Evolutionary conservation across 768 basidiomycete species (phyloP), one percentile per base, ranked within the genome.

Genomic region (Pluteus cervinus): DNA sequence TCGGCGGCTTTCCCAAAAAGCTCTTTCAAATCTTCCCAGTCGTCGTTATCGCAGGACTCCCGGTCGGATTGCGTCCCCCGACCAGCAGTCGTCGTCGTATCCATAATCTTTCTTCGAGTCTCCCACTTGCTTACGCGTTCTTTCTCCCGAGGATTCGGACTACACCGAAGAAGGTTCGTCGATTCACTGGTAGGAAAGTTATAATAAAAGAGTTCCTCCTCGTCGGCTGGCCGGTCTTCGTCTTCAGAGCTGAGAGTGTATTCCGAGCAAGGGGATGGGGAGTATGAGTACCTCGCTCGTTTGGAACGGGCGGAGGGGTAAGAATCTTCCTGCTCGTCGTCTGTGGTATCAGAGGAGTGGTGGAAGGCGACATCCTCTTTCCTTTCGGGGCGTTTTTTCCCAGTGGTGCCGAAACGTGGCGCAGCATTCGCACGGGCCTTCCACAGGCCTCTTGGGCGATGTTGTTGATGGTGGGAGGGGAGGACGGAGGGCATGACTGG

Each of bases 1-100:
- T 79, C 73, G 3, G 68, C 63, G 14, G 79, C 78, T 34, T 67
- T 66, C 1, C 62, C 58, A 51, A 79, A 80, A 7, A 81, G 62
- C 40, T 78, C 75, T 53, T 81, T 82, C 29, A 83, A 60, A 54
- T 76, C 73, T 37, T 76, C 68, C 82, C 81, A 83, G 49, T 82
- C 80, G 37, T 74, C 71, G 33, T 62, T 45, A 34, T 62, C 57
- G 39, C 58, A 66, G 1, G 55, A 49, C 1, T 36, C 37, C 4
- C 39, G 44, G 48, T 41, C 25, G 43, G 31, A 8, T 37, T 40
- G 3, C 1, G 41, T 9, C 41, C 61, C 45, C 3, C 53, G 46
- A 2, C 46, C 51, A 9, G 61, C 60, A 7, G 56, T 60, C 18
- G 65, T 53, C 6, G 69, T 64, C 2, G 56, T 60, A 40, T 67